Base-by-base conservation (phyloP, 106 monocot species). In the Allium fistulosum region DNA sequence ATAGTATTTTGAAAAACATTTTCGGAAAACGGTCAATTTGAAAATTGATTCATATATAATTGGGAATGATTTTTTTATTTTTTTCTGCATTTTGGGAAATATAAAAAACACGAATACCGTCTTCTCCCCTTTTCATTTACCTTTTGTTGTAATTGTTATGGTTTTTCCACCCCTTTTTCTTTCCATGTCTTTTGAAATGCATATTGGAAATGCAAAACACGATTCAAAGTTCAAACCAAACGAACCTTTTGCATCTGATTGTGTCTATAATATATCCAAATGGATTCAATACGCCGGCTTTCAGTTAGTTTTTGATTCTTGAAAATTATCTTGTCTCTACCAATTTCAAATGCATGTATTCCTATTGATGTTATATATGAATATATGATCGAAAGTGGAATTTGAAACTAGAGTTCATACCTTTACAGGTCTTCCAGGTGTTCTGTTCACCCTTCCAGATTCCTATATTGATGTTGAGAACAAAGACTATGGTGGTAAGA, bases 391-490 rank as follows among this genome's bases (percentile, higher is more conserved):
- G 12, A 7, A 46, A 63, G 18, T 49, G 65, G 17, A 65, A 49
- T 65, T 49, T 49, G 50, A 9, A 48, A 65, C 17, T 16, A 49
- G 15, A 6, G 49, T 16, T 8, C 7, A 7, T 65, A 17, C 10
- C 11, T 49, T 65, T 74, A 27, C 71, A 92, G 91, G 91, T 51
- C 82, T 92, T 71, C 88, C 87, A 49, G 87, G 91, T 66, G 91
- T 92, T 64, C 69, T 92, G 17, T 92, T 92, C 69, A 88, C 88
- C 28, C 91, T 92, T 53, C 91, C 91, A n/a, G 91, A 92, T 80
- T 92, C 91, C 48, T 92, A 92, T 76, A 87, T 92, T 67, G 91
- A 92, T 74, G 80, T 82, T 52, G 91, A 92, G 55, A 82, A 92
- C 76, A 92, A 92, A 78, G 91, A 92, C 65, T 92, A 92, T 69